Conservation (phyloP, 2,329 filamentous ascomycete genomes). For the Fusarium sp. region DNA sequence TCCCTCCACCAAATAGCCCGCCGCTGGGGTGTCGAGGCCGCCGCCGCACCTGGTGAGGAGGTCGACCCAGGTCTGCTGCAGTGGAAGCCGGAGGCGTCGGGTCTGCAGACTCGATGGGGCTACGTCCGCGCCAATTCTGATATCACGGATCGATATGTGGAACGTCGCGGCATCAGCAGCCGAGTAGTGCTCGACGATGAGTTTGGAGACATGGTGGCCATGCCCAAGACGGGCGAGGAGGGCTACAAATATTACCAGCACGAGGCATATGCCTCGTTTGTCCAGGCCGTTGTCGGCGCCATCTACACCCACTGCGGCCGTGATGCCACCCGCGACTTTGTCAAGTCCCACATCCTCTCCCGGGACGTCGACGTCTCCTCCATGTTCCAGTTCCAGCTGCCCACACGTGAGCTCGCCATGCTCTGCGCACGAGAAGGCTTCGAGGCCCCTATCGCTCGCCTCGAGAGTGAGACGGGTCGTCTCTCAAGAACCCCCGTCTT, state of each 20-base stretch:
- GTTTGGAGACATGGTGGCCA: constrained; percentile 74
- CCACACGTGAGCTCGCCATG: constrained; percentile 83
- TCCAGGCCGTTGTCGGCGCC: constrained; percentile 85
- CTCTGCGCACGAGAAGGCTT: constrained; percentile 92
- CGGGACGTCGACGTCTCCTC: constrained; percentile 79
- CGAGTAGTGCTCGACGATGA: constrained; percentile 85
- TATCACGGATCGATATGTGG: constrained; percentile 56
- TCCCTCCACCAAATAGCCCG: constrained; percentile 79
- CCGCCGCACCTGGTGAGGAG: constrained; percentile 88
- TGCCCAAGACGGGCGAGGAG: constrained; percentile 42
- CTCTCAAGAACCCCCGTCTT: constrained; percentile 88
- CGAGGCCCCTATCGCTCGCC: constrained; percentile 84
- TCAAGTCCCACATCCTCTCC: constrained; percentile 84
- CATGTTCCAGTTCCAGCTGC: constrained; percentile 87
- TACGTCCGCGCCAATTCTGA: constrained; percentile 64
- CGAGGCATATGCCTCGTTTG: constrained; percentile 78
- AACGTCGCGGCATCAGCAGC: constrained; percentile 77
- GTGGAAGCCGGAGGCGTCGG: constrained; percentile 67
- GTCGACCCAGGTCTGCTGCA: constrained; percentile 93
- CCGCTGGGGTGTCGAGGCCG: constrained; percentile 92
- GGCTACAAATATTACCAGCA: constrained; percentile 78
- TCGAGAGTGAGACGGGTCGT: constrained; percentile 92
- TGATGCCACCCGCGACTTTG: constrained; percentile 83
- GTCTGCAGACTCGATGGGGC: constrained; percentile 61
- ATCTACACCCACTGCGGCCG: constrained; percentile 88